A percentile compares a stretch with the other conserved stretches of the same genome.
Conservation (phyloP, 345 rosid species). For the Raphanus raphanistrum region DNA sequence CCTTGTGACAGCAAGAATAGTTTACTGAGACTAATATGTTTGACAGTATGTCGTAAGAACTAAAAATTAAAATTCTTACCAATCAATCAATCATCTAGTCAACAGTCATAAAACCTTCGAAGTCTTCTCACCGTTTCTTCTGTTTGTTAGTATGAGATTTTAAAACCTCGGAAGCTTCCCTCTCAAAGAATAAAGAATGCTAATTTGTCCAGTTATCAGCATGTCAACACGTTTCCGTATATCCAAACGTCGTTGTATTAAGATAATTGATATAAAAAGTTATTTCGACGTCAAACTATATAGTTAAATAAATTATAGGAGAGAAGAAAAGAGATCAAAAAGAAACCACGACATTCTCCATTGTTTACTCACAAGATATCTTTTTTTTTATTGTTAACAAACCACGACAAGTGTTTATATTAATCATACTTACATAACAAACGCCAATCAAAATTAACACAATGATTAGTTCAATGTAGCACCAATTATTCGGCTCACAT, state of each 20-base stretch:
- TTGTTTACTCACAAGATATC: neutral
- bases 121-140: neutral
- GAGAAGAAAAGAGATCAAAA: constrained; percentile 5
- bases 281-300: neutral
- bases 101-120: neutral
- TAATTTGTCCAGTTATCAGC: neutral
- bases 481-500: constrained; percentile 37
- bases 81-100: neutral
- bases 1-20: no score
- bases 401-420: constrained; percentile 30
- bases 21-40: no score
- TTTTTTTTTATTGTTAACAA: constrained; percentile 4
- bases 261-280: neutral
- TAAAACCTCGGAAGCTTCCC: neutral
- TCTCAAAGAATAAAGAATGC: neutral
- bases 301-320: neutral
- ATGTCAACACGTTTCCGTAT: neutral
- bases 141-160: neutral
- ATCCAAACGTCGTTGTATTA: constrained; percentile 3
- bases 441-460: constrained; percentile 23
- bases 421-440: constrained; percentile 20
- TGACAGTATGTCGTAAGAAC: neutral
- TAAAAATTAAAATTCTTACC: neutral
- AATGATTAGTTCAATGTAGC: constrained; percentile 29
- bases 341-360: constrained; percentile 37